A percentile compares a stretch with the other conserved stretches of the same genome.
phyloP scores from a whole-genome alignment of 2,329 filamentous ascomycete genomes.

The Penicillium verrucosum region DNA sequence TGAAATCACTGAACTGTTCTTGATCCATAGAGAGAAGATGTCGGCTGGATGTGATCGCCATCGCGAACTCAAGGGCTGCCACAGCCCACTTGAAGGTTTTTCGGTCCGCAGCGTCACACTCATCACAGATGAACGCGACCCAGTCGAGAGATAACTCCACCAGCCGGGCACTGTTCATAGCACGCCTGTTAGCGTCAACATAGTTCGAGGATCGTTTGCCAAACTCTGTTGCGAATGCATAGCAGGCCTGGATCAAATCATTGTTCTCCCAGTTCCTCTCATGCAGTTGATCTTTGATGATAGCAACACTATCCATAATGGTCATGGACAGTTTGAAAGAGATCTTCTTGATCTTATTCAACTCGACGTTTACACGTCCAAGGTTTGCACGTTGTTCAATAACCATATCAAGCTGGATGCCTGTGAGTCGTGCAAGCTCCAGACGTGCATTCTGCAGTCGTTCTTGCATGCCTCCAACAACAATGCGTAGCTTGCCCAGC shows the following conservation, averaged over 20 bases:
- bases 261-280: constrained; percentile 75
- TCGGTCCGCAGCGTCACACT: constrained; percentile 88
- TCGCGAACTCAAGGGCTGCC: constrained; percentile 89
- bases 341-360: constrained; percentile 92
- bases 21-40: constrained; percentile 90
- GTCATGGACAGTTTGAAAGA: constrained; percentile 95
- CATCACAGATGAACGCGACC: constrained; percentile 97
- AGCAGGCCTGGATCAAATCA: constrained; percentile 95
- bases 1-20: constrained; percentile 76
- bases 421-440: constrained; percentile 72
- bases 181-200: constrained; percentile 90
- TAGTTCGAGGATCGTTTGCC: constrained; percentile 90
- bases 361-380: constrained; percentile 81
- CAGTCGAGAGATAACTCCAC: constrained; percentile 92
- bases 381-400: constrained; percentile 92
- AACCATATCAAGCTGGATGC: constrained; percentile 80
- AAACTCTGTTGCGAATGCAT: constrained; percentile 98
- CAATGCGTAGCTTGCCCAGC: constrained; percentile 77
- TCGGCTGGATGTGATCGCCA: constrained; percentile 92
- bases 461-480: constrained; percentile 80
- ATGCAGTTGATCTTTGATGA: constrained; percentile 76
- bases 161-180: constrained; percentile 96
- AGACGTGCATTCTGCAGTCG: constrained; percentile 75
- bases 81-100: constrained; percentile 98
- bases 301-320: constrained; percentile 98